These are phyloP conservation scores for Mycena pura DNA, from an alignment of 768 basidiomycete species.

Conservation along the genomic window DNA sequence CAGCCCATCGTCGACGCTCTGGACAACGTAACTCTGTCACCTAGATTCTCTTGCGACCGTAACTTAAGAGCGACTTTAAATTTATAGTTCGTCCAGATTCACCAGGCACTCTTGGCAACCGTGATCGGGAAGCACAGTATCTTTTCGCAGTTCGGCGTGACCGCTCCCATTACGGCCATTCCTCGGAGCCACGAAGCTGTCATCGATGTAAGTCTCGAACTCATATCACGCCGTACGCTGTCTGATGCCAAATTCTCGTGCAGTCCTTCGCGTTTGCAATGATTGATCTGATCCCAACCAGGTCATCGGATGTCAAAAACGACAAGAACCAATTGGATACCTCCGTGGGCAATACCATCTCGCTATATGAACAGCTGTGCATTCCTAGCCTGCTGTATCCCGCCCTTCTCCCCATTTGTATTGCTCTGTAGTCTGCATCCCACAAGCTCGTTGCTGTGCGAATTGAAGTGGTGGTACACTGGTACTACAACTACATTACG, in stretches of 20 bases:
- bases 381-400: not conserved
- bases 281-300: too few relatives aligned
- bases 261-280: too few relatives aligned
- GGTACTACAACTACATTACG: too few relatives aligned
- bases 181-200: not conserved
- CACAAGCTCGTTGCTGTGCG: too few relatives aligned
- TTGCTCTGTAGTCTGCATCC: not conserved
- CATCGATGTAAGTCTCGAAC: not conserved
- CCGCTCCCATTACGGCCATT: not conserved
- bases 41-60: too few relatives aligned
- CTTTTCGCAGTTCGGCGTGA: not conserved
- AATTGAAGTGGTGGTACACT: too few relatives aligned
- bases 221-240: too few relatives aligned
- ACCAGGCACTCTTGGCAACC: not conserved
- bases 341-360: not conserved
- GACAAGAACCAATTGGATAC: not conserved
- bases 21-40: too few relatives aligned
- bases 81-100: not conserved
- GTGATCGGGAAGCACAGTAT: conserved; percentile 1
- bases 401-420: not conserved
- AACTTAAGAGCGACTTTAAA: too few relatives aligned
- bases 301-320: too few relatives aligned
- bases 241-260: too few relatives aligned
- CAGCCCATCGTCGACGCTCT: not conserved
- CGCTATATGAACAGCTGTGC: not conserved